Base-by-base conservation (phyloP, 2,329 filamentous ascomycete genomes). In the Ceratocystiopsis minuta region DNA sequence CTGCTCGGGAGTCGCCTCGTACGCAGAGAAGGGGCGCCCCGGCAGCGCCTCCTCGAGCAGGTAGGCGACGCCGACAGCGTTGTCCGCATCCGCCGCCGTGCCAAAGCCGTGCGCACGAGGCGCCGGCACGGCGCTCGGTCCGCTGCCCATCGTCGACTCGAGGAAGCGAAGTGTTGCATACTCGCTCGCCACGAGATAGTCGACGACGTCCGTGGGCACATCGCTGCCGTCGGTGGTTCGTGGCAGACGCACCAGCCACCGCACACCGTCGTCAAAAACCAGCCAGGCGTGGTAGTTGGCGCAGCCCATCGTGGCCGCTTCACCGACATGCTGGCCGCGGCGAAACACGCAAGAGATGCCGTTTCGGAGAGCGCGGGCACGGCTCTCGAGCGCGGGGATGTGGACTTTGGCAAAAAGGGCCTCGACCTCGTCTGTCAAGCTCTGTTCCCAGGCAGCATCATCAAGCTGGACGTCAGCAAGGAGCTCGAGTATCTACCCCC, bases 131-230 rank as follows among this genome's bases (percentile, higher is more conserved):
- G 32, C 32, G 9, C 32, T 12, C 24, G 24, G 24, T 6, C 24
- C 24, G 24, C 12, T 31, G 24, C 24, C 24, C 31, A 13, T 20
- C 2, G 31, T 34, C 15, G n/a, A 6, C 36, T 39, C 41, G 2
- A 46, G 37, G 9, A 38, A 46, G 12, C 35, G 39, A 0, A 46
- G 45, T 6, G 45, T 46, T 1, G 45, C 45, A 13, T 39, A 43
- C 31, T 46, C 43, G 36, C 45, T 46, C 9, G 15, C 28, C 12
- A 46, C 15, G 6, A 45, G 1, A 33, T 41, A 16, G 18, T 45
- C 31, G 5, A 40, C 31, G 7, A 45, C 17, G 2, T n/a, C 15
- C 1, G 11, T 12, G 3, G 43, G 34, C 9, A 37, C 9, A 28
- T 38, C 38, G 15, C n/a, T 11, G 15, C n/a, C n/a, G 18, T 28